Conservation (phyloP, 441 rosid species). For the Codiaeum variegatum region DNA sequence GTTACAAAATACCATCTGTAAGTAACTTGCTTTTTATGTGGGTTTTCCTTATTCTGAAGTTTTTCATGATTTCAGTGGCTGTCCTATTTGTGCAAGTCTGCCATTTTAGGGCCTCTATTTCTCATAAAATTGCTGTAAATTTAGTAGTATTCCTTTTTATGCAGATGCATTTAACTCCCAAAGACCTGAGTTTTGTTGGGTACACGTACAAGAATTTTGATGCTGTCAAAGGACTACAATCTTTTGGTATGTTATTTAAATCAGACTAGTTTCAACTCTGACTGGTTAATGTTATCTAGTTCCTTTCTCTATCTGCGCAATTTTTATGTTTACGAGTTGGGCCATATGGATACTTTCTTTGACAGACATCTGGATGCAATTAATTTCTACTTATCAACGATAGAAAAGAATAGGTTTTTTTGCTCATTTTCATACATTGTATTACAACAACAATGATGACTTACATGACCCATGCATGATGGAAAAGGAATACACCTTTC, state of each 20-base stretch:
- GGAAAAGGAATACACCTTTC: not conserved
- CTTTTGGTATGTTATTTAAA: slow-evolving; percentile 50
- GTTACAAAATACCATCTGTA: not conserved
- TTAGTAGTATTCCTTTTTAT: slow-evolving; percentile 19
- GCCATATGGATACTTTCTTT: not conserved
- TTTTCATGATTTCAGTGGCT: not conserved
- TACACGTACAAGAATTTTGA: slow-evolving; percentile 96
- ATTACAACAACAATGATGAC: not conserved
- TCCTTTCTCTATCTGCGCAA: slow-evolving; percentile 11
- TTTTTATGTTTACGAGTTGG: slow-evolving; percentile 6
- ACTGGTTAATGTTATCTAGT: slow-evolving; percentile 8
- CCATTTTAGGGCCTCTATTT: not conserved
- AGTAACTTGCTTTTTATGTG: not conserved
- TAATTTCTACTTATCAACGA: not conserved
- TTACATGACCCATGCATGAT: not conserved
- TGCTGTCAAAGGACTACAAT: slow-evolving; percentile 76
- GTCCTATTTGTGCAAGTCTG: not conserved
- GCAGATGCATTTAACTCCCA: slow-evolving; percentile 78
- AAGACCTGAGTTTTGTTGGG: slow-evolving; percentile 96
- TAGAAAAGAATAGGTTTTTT: not conserved
- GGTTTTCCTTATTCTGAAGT: not conserved
- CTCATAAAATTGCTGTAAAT: not conserved
- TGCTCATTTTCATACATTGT: not conserved
- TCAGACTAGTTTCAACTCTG: slow-evolving; percentile 10
- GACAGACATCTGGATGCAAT: not conserved